These are phyloP conservation scores for Sarcodon aspratus DNA, from an alignment of 768 basidiomycete genomes.

Conservation along the genomic window DNA sequence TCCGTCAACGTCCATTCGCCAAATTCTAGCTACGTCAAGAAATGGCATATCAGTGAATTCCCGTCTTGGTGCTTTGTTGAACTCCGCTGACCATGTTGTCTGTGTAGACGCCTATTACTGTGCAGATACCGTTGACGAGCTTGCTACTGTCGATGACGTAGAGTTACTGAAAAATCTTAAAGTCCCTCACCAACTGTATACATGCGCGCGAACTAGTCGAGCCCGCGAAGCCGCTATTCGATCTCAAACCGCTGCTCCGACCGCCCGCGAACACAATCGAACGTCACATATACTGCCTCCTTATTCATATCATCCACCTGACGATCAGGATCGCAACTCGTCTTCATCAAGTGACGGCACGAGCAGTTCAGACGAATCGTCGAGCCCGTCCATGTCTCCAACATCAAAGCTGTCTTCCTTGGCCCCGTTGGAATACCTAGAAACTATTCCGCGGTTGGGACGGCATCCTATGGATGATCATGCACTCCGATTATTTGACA, in stretches of 20 bases:
- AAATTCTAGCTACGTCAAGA: conserved; percentile 11
- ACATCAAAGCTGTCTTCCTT: conserved; percentile 14
- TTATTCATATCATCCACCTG: not conserved
- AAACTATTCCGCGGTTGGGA: conserved; percentile 44
- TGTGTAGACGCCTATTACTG: conserved; percentile 67
- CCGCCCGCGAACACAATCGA: not conserved
- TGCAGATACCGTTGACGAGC: conserved; percentile 42
- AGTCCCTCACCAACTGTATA: conserved; percentile 52
- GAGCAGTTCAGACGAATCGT: not conserved
- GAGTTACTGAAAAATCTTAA: conserved; percentile 38
- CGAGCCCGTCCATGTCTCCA: not conserved
- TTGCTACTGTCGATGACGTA: conserved; percentile 49
- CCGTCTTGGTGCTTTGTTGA: not conserved
- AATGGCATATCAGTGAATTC: conserved; percentile 27
- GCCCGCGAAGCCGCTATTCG: conserved; percentile 10
- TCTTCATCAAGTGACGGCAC: not conserved
- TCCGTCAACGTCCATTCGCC: conserved; percentile 23
- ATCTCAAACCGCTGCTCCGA: not conserved
- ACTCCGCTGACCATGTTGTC: not conserved
- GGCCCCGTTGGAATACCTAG: conserved; percentile 55
- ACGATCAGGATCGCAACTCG: not conserved
- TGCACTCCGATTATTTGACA: conserved; percentile 34
- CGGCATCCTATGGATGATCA: conserved; percentile 66
- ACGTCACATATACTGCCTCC: not conserved
- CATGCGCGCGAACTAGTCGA: conserved; percentile 40